Percentiles rank a stretch among this genome's conserved stretches.
Conservation (phyloP, 306 rosid genomes). For the Cicer yamashitae region DNA sequence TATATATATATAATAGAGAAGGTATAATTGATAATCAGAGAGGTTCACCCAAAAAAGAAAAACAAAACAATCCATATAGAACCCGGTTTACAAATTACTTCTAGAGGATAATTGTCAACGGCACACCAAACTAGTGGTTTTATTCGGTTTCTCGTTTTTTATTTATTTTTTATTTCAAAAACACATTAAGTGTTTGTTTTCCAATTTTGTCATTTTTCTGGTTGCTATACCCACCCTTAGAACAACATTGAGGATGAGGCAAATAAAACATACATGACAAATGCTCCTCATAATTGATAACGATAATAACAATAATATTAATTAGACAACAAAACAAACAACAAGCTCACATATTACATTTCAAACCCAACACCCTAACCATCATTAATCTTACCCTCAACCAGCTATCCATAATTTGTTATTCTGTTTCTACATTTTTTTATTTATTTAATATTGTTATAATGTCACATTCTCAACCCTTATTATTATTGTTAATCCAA, state of each 20-base stretch:
- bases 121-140: constrained; percentile 24
- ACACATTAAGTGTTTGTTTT: background rate
- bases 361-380: constrained; percentile 29
- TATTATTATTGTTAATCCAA: constrained; percentile 18
- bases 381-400: constrained; percentile 18
- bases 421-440: background rate
- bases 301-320: background rate
- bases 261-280: background rate
- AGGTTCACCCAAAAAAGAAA: no score
- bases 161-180: background rate
- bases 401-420: constrained; percentile 16
- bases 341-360: constrained; percentile 9
- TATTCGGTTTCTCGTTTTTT: background rate
- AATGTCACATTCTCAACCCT: background rate
- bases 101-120: background rate
- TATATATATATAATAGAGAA: no score
- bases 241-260: background rate
- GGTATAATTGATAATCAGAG: no score
- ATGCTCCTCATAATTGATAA: background rate
- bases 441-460: background rate
- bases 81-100: no score
- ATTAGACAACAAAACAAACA: constrained; percentile 13
- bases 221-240: background rate
- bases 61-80: no score
- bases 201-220: background rate